A percentile compares a stretch with the other conserved stretches of the same genome.
These are phyloP conservation scores for Gillenia trifoliata DNA, from an alignment of 306 rosid genomes.

Conservation along the genomic window DNA sequence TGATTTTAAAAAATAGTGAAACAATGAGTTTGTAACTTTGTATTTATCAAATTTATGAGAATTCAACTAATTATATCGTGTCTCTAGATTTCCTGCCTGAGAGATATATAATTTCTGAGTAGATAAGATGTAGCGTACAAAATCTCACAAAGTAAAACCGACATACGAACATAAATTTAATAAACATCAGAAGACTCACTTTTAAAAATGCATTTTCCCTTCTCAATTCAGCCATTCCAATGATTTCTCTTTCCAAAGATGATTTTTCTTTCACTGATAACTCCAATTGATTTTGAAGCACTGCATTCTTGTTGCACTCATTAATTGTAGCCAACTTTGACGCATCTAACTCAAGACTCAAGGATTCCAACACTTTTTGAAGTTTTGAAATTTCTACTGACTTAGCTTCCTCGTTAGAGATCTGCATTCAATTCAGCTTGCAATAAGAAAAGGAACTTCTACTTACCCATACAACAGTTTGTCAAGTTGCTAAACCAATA, in stretches of 20 bases:
- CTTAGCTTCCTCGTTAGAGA: conserved; percentile 86
- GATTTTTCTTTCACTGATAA: conserved; percentile 69
- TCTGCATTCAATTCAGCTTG: conserved; percentile 46
- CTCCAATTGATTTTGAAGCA: conserved; percentile 81
- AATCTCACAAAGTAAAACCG: not conserved
- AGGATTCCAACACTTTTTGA: conserved; percentile 67
- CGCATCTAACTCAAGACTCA: conserved; percentile 80
- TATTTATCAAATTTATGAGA: not conserved
- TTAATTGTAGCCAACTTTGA: conserved; percentile 81
- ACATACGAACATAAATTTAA: not conserved
- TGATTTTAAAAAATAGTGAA: not conserved
- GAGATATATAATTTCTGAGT: not conserved
- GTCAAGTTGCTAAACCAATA: not conserved
- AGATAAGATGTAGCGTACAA: not conserved
- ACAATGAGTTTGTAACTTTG: not conserved
- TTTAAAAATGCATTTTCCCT: conserved; percentile 70
- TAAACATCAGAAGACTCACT: conserved; percentile 34
- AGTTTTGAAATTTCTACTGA: conserved; percentile 59
- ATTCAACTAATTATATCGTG: not conserved
- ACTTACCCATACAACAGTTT: conserved; percentile 4
- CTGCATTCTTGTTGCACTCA: conserved; percentile 91
- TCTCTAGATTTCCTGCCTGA: not conserved
- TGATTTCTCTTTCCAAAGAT: conserved; percentile 71
- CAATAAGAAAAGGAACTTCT: conserved; percentile 13
- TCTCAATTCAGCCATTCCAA: conserved; percentile 57